These are phyloP conservation scores for Plectranthus barbatus DNA, from an alignment of 257 asterid species.

Conservation along the genomic window DNA sequence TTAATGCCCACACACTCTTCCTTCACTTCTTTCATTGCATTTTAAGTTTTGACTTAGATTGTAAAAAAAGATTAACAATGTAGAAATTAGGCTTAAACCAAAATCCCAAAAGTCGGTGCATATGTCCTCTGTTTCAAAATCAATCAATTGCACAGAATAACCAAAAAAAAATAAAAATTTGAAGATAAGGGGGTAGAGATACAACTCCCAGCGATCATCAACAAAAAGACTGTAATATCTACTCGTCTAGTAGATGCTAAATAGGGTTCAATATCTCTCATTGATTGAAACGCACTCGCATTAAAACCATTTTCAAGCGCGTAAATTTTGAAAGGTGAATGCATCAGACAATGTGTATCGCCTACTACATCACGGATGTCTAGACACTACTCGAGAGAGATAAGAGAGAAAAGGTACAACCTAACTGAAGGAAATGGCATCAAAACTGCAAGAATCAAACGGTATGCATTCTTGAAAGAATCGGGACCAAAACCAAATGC, in stretches of 20 bases:
- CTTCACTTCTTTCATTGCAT: not conserved
- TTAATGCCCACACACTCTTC: no score
- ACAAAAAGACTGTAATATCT: no score
- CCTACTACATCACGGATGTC: not conserved
- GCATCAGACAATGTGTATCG: no score
- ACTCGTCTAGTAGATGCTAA: not conserved
- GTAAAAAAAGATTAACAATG: no score
- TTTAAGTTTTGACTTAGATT: not conserved
- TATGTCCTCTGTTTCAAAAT: not conserved
- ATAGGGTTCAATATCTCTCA: not conserved
- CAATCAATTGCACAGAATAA: not conserved
- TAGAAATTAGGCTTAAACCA: not conserved
- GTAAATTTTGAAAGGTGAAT: not conserved
- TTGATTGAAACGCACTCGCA: not conserved
- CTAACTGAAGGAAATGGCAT: no score
- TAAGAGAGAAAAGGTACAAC: no score
- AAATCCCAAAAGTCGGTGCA: not conserved
- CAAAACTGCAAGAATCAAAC: no score
- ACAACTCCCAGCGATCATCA: no score
- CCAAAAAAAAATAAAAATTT: no score
- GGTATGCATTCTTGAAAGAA: no score
- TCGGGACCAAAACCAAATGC: no score
- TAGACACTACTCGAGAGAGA: not conserved
- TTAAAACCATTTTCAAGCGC: not conserved
- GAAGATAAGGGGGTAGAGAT: no score